These are phyloP conservation scores for Breynia disticha DNA, from an alignment of 441 rosid genomes.

Conservation along the genomic window DNA sequence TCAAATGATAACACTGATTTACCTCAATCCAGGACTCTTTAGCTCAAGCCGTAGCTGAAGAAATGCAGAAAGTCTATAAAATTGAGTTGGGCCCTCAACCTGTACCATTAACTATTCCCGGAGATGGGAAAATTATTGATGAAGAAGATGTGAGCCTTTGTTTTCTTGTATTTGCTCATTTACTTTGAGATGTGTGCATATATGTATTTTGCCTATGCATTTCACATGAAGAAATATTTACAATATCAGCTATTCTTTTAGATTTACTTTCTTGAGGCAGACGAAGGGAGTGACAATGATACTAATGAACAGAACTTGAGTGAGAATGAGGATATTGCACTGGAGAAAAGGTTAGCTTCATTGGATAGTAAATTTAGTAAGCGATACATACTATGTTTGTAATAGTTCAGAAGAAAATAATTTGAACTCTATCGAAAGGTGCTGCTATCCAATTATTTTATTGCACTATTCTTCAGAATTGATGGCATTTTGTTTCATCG, in stretches of 20 bases:
- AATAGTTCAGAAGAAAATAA: no score
- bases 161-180: constrained; percentile 4
- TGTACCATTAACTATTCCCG: constrained; percentile 66
- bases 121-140: constrained; percentile 24
- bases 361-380: not conserved
- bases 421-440: no score
- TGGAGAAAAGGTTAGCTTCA: constrained; percentile 38
- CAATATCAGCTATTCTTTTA: constrained; percentile 17
- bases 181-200: not conserved
- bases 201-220: not conserved
- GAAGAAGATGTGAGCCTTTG: constrained; percentile 60
- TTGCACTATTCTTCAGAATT: no score
- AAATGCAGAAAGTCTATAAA: constrained; percentile 72
- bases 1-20: not conserved
- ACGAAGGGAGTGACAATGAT: constrained; percentile 42
- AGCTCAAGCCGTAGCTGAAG: constrained; percentile 85
- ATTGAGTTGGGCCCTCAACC: constrained; percentile 76
- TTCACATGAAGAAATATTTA: constrained; percentile 3
- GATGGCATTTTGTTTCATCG: not conserved
- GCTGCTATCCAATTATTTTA: no score
- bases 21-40: constrained; percentile 48
- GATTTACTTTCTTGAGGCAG: constrained; percentile 68
- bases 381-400: not conserved
- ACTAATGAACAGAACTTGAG: constrained; percentile 17
- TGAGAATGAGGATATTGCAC: constrained; percentile 22